Conservation (phyloP, 257 asterid genomes). For the Przewalskia tangutica region DNA sequence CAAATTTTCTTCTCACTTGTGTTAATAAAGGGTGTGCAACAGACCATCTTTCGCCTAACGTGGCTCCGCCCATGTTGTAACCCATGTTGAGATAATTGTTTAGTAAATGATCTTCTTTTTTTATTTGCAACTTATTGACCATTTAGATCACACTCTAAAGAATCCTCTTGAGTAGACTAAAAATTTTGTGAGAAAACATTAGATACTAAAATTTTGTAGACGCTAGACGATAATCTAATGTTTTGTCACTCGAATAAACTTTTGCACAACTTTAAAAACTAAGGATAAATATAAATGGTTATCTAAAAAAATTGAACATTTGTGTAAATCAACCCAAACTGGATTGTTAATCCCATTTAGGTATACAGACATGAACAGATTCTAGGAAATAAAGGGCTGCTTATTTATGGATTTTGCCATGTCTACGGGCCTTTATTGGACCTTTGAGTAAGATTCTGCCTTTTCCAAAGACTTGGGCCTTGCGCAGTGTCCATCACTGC, state of each 20-base stretch:
- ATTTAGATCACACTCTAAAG: fast-evolving
- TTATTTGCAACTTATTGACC: not conserved
- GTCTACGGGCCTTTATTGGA: not conserved
- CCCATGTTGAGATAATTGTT: not conserved
- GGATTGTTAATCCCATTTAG: not conserved
- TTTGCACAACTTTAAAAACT: not conserved
- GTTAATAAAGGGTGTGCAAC: too few species aligned
- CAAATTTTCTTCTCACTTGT: too few species aligned
- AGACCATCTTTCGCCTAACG: too few species aligned
- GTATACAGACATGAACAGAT: not conserved
- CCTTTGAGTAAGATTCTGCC: not conserved
- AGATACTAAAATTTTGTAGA: not conserved
- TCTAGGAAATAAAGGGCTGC: not conserved
- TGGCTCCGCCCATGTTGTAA: too few species aligned
- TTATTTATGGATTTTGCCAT: not conserved
- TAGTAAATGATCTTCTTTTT: not conserved
- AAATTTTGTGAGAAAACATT: not conserved
- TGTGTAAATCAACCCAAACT: too few species aligned
- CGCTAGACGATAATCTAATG: not conserved
- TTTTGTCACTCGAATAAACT: not conserved
- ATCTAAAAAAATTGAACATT: too few species aligned
- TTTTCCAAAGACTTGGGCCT: not conserved
- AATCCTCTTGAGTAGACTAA: not conserved
- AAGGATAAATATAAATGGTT: too few species aligned
- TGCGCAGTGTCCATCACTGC: too few species aligned